Base-by-base conservation (phyloP, 2,329 filamentous ascomycete genomes). In the Pseudogymnoascus sp. region DNA sequence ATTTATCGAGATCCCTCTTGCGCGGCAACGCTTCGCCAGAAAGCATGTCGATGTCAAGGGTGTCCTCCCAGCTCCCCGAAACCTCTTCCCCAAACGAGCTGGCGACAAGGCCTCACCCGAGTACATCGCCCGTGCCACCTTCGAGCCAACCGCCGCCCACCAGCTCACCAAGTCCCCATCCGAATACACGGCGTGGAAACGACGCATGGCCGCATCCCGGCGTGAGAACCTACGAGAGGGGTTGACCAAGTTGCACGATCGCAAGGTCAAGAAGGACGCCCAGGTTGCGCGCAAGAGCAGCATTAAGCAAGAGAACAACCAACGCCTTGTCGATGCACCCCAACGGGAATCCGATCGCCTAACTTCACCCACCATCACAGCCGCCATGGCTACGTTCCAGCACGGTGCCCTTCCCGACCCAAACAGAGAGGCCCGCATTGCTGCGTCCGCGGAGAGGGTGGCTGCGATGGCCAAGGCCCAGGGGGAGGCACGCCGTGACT, bases 1-100 rank as follows among this genome's bases (percentile, higher is more conserved):
- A 67, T 97, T 89, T 79, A 89, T 97, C 77, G 86, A 91, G 68
- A 80, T 97, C 63, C 93, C 93, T 59, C 81, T 82, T 68, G 83
- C 89, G 59, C 83, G 86, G n/a, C 91, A 96, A 68, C 65, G 65
- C 33, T 79, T 83, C 68, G 73, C 73, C 13, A 77, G 75, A 65
- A 76, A 71, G 1, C 71, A 75, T 1, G 75, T 76, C 50, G 68
- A 70, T 9, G 75, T 91, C 35, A 91, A 91, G 74, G 95, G 95
- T 69, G 85, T 88, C 64, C 83, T 99, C 0, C 95, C 95, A 7
- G 80, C 91, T 0, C 93, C 95, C 37, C 88, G 93, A 67, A 83
- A 90, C 63, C 78, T 97, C 68, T 97, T 97, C 78, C 80, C 82
- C 4, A 76, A 67, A 31, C 74, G 80, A 64, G 81, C 81, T 64